These are phyloP conservation scores for Pezicula neosporulosa DNA, from an alignment of 2,329 filamentous ascomycete species.

Conservation along the genomic window DNA sequence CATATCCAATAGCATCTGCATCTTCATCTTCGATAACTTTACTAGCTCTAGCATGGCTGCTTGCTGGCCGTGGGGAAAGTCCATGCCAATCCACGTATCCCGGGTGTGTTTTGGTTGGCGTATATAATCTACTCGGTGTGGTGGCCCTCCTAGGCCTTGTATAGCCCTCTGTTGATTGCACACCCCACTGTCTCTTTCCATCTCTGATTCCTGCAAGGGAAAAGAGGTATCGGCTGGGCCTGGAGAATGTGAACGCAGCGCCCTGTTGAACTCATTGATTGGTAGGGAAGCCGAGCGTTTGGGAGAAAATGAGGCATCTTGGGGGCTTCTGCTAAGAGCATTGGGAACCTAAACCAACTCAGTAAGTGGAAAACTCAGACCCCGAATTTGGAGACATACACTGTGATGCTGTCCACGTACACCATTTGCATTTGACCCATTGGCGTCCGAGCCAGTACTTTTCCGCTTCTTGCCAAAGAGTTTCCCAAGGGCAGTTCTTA, in stretches of 20 bases:
- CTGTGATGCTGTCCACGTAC: slow-evolving; percentile 40
- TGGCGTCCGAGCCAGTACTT: slow-evolving; percentile 14
- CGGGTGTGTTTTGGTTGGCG: slow-evolving; percentile 33
- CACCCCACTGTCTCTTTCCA: slow-evolving; percentile 47
- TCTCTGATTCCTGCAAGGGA: slow-evolving; percentile 43
- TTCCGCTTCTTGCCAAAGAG: slow-evolving; percentile 58
- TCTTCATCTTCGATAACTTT: slow-evolving; percentile 26
- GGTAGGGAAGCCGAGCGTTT: slow-evolving; percentile 58
- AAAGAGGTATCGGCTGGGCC: slow-evolving; percentile 45
- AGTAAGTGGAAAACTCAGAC: slow-evolving; percentile 6
- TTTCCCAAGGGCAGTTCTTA: slow-evolving; percentile 52
- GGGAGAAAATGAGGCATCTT: slow-evolving; percentile 33
- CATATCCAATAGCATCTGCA: slow-evolving; percentile 47
- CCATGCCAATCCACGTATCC: slow-evolving; percentile 46
- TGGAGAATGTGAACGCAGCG: slow-evolving; percentile 58
- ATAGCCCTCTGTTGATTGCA: slow-evolving; percentile 36
- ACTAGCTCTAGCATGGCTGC: slow-evolving; percentile 49
- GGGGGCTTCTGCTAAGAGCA: slow-evolving; percentile 28
- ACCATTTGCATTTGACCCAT: slow-evolving; percentile 6
- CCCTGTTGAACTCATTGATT: slow-evolving; percentile 57
- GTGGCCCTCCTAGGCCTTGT: slow-evolving; percentile 38
- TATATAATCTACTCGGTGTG: slow-evolving; percentile 37
- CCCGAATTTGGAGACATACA: slow-evolving; percentile 35
- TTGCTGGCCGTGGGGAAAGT: slow-evolving; percentile 59
- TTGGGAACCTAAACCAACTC: slow-evolving; percentile 33